phyloP scores from a whole-genome alignment of 192 early-diverging fungal species.

The Podila horticola region DNA sequence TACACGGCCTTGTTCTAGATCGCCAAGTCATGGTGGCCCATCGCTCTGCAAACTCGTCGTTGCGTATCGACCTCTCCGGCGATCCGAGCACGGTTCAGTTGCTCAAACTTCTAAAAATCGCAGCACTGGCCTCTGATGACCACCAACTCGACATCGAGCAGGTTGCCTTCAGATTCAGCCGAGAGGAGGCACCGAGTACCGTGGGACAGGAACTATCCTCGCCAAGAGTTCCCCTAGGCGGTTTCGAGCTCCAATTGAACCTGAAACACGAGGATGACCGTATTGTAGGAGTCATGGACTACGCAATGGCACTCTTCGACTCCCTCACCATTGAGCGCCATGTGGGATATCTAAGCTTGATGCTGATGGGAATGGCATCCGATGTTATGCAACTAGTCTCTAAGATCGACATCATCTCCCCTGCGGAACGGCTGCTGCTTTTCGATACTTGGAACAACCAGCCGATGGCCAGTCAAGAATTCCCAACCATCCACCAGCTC shows the following conservation, averaged over 20 bases:
- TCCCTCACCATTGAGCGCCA: conserved; percentile 16
- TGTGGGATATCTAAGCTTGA: conserved; percentile 8
- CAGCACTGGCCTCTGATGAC: neutral
- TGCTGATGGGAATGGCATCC: conserved; percentile 7
- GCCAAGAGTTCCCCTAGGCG: neutral
- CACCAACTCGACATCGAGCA: neutral
- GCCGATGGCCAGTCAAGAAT: neutral
- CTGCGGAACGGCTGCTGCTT: conserved; percentile 9
- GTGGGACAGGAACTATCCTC: neutral
- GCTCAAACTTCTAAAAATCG: conserved; percentile 10
- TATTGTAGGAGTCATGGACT: conserved; percentile 1
- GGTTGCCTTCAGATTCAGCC: conserved; percentile 1
- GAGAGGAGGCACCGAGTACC: neutral
- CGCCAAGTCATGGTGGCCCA: neutral
- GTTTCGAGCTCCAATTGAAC: conserved; percentile 14
- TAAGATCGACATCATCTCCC: conserved; percentile 14
- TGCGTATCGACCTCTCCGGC: conserved; percentile 1
- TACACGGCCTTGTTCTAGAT: neutral
- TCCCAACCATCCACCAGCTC: conserved; percentile 6
- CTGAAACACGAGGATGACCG: conserved; percentile 1
- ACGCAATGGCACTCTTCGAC: conserved; percentile 8
- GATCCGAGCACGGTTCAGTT: conserved; percentile 13
- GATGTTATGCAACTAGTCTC: conserved; percentile 2
- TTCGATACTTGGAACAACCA: conserved; percentile 9
- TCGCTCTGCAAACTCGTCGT: neutral